A percentile compares a stretch with the other conserved stretches of the same genome.
Conservation (phyloP, 352 stramenopile species). For the Phytopythium montanum region DNA sequence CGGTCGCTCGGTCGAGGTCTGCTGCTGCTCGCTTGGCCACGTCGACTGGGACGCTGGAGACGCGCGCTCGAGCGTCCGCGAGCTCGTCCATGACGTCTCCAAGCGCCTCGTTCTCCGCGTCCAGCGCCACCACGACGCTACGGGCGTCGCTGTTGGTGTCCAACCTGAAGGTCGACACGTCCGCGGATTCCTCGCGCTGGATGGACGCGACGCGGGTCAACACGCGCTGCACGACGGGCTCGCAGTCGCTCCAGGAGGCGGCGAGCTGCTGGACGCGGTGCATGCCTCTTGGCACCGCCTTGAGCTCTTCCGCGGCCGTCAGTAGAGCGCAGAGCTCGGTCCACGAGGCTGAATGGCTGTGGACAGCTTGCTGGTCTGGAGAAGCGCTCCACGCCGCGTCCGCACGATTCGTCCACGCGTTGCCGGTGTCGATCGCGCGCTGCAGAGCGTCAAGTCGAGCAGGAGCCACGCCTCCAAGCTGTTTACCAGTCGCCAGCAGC, state of each 20-base stretch:
- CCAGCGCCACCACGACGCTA: neutral
- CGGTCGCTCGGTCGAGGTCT: conserved; percentile 13
- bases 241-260: conserved; percentile 23
- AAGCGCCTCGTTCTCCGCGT: neutral
- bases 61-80: neutral
- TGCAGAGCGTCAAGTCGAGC: neutral
- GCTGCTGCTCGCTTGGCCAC: neutral
- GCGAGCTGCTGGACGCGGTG: conserved; percentile 21
- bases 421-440: neutral
- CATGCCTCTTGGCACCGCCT: conserved; percentile 18
- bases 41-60: neutral
- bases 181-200: conserved; percentile 16
- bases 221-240: conserved; percentile 13
- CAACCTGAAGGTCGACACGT: conserved; percentile 8
- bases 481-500: conserved; percentile 20
- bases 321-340: conserved; percentile 18
- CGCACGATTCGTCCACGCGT: neutral
- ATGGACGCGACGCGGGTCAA: conserved; percentile 20
- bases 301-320: conserved; percentile 18
- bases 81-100: conserved; percentile 2
- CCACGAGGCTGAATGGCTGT: neutral
- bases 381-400: neutral
- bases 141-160: neutral
- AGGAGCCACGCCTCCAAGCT: conserved; percentile 1
- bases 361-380: neutral